A percentile compares a stretch with the other conserved stretches of the same genome.
phyloP scores from a whole-genome alignment of 2,329 filamentous ascomycete species.

The Emergomyces africanus region DNA sequence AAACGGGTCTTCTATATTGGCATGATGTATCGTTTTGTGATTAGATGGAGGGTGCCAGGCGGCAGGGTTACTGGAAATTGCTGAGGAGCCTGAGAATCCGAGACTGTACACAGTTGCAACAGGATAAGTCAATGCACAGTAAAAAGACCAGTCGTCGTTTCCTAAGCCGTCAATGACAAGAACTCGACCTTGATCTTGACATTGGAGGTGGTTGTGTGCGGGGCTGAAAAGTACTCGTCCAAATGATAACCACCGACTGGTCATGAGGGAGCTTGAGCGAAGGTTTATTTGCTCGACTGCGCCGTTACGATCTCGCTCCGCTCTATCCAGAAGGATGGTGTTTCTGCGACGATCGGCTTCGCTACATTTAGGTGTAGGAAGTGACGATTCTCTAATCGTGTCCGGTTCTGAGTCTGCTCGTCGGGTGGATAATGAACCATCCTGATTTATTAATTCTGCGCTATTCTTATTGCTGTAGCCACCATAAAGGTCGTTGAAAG shows the following conservation, averaged over 20 bases:
- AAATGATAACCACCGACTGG: slow-evolving; percentile 39
- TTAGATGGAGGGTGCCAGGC: slow-evolving; percentile 32
- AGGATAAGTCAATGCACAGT: slow-evolving; percentile 37
- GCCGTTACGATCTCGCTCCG: slow-evolving; percentile 30
- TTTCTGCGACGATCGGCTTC: slow-evolving; percentile 22
- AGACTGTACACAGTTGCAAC: slow-evolving; percentile 34
- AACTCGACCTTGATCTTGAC: slow-evolving; percentile 29
- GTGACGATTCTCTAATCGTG: slow-evolving; percentile 6
- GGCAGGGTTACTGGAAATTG: slow-evolving; percentile 24
- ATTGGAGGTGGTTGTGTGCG: slow-evolving; percentile 33
- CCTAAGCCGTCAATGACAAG: slow-evolving; percentile 38
- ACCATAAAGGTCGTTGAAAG: slow-evolving; percentile 41
- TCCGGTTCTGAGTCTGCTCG: slow-evolving; percentile 16
- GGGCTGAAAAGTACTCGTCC: slow-evolving; percentile 39
- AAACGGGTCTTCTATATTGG: slow-evolving; percentile 28
- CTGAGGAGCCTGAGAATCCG: slow-evolving; percentile 22
- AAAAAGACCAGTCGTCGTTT: slow-evolving; percentile 42
- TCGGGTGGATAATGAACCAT: slow-evolving; percentile 11
- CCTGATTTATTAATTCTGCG: slow-evolving; percentile 12
- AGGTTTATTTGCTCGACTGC: slow-evolving; percentile 33
- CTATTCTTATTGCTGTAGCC: slow-evolving; percentile 24
- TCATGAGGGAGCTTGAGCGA: slow-evolving; percentile 38
- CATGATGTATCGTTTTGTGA: slow-evolving; percentile 31
- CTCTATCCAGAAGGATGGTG: slow-evolving; percentile 24
- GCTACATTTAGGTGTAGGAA: slow-evolving; percentile 9